phyloP scores from a whole-genome alignment of 2,329 filamentous ascomycete genomes.

The Sporothrix brasiliensis region DNA sequence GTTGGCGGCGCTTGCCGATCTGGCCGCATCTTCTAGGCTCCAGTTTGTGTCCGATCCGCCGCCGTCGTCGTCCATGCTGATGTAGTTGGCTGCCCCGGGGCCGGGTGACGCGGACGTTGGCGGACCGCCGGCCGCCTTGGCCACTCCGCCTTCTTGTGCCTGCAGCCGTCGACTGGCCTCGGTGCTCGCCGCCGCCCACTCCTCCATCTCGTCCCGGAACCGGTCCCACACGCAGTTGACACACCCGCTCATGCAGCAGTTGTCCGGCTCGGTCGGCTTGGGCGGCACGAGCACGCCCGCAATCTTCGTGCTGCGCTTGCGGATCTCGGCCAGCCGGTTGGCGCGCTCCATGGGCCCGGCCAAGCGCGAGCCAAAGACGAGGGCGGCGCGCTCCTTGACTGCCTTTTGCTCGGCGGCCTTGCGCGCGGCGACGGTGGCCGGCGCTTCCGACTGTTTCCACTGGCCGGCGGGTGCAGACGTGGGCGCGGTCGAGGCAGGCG shows the following conservation, averaged over 20 bases:
- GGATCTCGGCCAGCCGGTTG: slow-evolving; percentile 60
- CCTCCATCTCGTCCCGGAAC: slow-evolving; percentile 89
- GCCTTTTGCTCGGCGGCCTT: slow-evolving; percentile 35
- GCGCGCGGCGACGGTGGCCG: slow-evolving; percentile 38
- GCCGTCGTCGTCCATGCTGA: slow-evolving; percentile 78
- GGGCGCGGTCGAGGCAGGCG: slow-evolving; percentile 37
- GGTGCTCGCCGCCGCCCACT: slow-evolving; percentile 70
- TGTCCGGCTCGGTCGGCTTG: slow-evolving; percentile 85
- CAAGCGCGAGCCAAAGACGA: slow-evolving; percentile 81
- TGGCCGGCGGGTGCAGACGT: slow-evolving; percentile 33
- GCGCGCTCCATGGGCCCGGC: slow-evolving; percentile 72
- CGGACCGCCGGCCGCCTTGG: not conserved
- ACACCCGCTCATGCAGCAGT: slow-evolving; percentile 99
- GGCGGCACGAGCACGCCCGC: slow-evolving; percentile 84
- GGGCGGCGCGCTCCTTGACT: slow-evolving; percentile 59
- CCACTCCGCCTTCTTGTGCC: slow-evolving; percentile 42
- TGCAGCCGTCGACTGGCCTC: slow-evolving; percentile 63
- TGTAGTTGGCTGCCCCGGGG: slow-evolving; percentile 41
- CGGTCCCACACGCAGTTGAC: slow-evolving; percentile 97
- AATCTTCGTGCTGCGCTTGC: slow-evolving; percentile 63
- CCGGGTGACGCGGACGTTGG: not conserved
- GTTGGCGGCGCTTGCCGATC: slow-evolving; percentile 35
- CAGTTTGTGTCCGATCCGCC: slow-evolving; percentile 74
- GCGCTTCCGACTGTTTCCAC: slow-evolving; percentile 18
- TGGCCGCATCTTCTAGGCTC: slow-evolving; percentile 42